Evolutionary conservation across 306 rosid species (phyloP).

Genomic region (Amphicarpaea edgeworthii): DNA sequence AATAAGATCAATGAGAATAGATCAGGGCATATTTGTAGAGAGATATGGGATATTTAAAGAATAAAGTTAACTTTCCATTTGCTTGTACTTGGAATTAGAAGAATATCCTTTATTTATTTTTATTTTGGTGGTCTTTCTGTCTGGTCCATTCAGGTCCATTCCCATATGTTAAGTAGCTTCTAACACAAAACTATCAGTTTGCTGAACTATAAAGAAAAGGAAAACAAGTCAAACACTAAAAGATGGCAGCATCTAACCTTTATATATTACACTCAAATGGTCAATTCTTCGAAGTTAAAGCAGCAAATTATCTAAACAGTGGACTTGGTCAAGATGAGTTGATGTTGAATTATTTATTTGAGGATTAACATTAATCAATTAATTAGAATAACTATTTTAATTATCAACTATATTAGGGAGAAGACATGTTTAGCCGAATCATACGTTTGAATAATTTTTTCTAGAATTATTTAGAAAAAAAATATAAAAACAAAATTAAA

Average conservation of each 20-base stretch:
- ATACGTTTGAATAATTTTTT: no score
- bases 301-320: not conserved
- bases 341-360: no score
- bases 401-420: no score
- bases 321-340: not conserved
- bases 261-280: not conserved
- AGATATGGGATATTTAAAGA: constrained; percentile 54
- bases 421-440: no score
- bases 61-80: constrained; percentile 61
- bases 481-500: no score
- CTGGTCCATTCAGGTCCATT: not conserved
- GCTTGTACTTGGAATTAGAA: constrained; percentile 46
- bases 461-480: no score
- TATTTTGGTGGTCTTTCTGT: not conserved
- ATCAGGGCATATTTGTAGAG: constrained; percentile 47
- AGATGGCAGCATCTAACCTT: not conserved
- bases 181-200: not conserved
- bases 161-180: not conserved
- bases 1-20: constrained; percentile 35
- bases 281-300: not conserved
- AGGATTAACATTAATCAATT: no score
- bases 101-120: constrained; percentile 44
- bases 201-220: not conserved
- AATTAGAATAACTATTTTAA: no score
- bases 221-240: constrained; percentile 2